These are phyloP conservation scores for Sherardia arvensis DNA, from an alignment of 257 asterid species.

Conservation along the genomic window DNA sequence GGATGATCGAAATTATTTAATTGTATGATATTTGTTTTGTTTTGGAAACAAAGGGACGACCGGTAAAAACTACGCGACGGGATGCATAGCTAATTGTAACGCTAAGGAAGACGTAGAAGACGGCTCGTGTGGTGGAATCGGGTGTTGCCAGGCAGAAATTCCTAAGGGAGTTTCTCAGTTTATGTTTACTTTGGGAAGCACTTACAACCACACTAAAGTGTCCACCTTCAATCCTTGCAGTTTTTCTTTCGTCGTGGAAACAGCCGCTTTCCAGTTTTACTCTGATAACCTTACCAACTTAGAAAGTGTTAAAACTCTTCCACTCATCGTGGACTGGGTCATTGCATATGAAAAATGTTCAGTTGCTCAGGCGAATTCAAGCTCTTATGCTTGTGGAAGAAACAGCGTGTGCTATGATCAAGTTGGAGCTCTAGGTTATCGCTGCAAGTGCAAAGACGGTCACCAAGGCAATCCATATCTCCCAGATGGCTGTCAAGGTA, in stretches of 20 bases:
- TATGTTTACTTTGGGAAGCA: background rate
- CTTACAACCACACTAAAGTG: background rate
- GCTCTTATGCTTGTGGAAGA: background rate
- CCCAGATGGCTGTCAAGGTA: background rate
- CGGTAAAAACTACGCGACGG: constrained; percentile 10
- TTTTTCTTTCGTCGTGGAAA: background rate
- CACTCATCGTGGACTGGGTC: background rate
- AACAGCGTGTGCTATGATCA: background rate
- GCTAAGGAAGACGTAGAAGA: background rate
- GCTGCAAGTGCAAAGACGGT: background rate
- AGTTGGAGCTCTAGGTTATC: background rate
- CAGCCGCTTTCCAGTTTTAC: background rate
- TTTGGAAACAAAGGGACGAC: background rate
- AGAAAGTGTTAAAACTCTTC: background rate
- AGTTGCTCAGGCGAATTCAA: background rate
- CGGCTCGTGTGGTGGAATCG: background rate
- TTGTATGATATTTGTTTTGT: too few relatives aligned
- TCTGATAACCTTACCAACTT: background rate
- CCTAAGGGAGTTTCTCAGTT: background rate
- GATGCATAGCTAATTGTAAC: constrained; percentile 23
- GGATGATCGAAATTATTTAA: too few relatives aligned
- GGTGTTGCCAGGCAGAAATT: background rate
- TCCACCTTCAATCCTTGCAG: constrained; percentile 1
- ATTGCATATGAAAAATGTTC: background rate
- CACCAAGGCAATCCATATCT: background rate